These are phyloP conservation scores for Pelargonium citronellum DNA, from an alignment of 441 rosid species.

Conservation along the genomic window DNA sequence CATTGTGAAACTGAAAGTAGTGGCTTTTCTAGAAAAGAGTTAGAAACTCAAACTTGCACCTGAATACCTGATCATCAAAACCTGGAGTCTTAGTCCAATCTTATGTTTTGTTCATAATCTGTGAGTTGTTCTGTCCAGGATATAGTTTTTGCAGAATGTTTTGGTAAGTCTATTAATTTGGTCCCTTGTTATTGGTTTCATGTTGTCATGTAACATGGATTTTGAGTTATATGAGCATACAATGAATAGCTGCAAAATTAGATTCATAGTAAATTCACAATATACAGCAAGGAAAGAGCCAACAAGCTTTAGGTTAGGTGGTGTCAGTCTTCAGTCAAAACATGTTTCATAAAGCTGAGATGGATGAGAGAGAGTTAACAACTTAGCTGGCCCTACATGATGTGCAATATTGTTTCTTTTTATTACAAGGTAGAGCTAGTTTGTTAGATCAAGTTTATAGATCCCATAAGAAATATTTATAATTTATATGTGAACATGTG, in stretches of 20 bases:
- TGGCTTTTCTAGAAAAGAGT: neutral
- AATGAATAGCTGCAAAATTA: neutral
- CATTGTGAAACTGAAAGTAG: neutral
- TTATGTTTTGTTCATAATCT: neutral
- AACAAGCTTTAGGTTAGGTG: conserved; percentile 5
- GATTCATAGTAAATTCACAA: neutral
- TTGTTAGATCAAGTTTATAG: neutral
- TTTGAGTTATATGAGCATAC: neutral
- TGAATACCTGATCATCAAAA: neutral
- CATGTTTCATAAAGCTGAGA: neutral
- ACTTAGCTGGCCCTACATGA: neutral
- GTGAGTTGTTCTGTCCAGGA: neutral
- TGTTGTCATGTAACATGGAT: neutral
- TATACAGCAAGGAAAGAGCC: neutral
- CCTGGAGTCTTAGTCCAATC: neutral
- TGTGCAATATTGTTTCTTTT: neutral
- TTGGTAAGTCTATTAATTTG: neutral
- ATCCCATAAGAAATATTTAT: too few relatives aligned
- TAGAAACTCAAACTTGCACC: neutral
- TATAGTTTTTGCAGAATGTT: neutral
- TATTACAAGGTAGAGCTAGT: neutral
- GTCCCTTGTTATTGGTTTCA: neutral
- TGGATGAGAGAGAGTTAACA: conserved; percentile 3
- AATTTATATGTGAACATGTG: too few relatives aligned
- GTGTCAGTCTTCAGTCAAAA: conserved; percentile 3